Evolutionary conservation across 768 basidiomycete genomes (phyloP), one percentile per base, ranked within the genome.

Genomic region (Rossbeevera mucosa): DNA sequence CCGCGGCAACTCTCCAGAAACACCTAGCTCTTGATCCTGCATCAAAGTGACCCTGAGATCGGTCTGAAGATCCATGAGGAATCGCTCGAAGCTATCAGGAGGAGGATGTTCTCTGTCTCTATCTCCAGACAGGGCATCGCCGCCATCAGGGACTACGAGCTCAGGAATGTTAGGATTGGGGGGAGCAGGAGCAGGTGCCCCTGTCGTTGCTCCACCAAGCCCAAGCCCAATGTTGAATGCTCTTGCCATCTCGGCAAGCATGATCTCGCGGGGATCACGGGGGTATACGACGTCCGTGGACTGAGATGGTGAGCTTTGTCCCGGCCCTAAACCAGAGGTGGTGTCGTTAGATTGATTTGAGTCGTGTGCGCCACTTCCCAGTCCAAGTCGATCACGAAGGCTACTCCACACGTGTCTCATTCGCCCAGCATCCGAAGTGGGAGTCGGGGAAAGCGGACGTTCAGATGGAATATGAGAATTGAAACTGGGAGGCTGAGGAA

Each of bases 191-290:
- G 58, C 33, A 20, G 52, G 47, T 5, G 56, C 33, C 22, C 42
- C 45, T 20, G 56, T 18, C 40, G 58, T 30, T n/a, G 65, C 13
- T 13, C 61, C 61, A 31, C 64, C 71, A 50, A 81, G 63, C 5
- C 81, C 80, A 21, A 91, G 74, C 12, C 87, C 87, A 43, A 86
- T 72, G 59, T 88, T 86, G 61, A 91, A 86, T 8, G 86, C 88
- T 25, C 88, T 74, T 22, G 86, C 85, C 85, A 90, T 89, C 66
- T 91, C 88, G 1, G 84, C 80, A 44, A 91, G 74, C 79, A 91
- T 86, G 43, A 81, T 69, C 59, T 88, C 83, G 40, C 87, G 67
- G 48, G 85, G 80, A 64, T 87, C 80, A 42, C 59, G 60, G 12
- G 60, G 55, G 25, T 52, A 59, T 26, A 47, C 20, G 31, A 48